Percentiles rank a stretch among this genome's conserved stretches.
Conservation (phyloP, 2,329 filamentous ascomycete genomes). For the Canariomyces notabilis region DNA sequence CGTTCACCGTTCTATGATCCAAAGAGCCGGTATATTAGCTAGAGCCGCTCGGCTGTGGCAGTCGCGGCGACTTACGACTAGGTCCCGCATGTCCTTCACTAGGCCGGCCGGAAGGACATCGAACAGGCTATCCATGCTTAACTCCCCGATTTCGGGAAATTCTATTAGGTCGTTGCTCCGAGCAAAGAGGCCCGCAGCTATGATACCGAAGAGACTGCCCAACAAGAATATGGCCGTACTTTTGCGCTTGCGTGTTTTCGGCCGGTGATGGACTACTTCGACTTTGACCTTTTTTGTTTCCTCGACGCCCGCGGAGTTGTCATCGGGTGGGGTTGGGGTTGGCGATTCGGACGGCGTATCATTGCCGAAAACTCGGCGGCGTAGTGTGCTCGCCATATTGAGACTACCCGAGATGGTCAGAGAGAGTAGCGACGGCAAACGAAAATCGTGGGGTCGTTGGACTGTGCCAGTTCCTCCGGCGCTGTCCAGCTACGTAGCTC, state of each 20-base stretch:
- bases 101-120: slow-evolving; percentile 85
- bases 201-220: slow-evolving; percentile 82
- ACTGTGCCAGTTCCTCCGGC: background rate
- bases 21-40: slow-evolving; percentile 10
- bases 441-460: background rate
- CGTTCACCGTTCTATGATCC: slow-evolving; percentile 68
- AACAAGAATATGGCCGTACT: slow-evolving; percentile 80
- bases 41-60: background rate
- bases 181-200: slow-evolving; percentile 87
- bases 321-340: slow-evolving; percentile 30
- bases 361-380: slow-evolving; percentile 24
- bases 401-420: background rate
- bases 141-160: slow-evolving; percentile 62
- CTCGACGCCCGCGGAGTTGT: slow-evolving; percentile 31
- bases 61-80: slow-evolving; percentile 58
- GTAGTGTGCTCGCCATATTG: slow-evolving; percentile 27
- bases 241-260: slow-evolving; percentile 62
- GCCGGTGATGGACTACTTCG: slow-evolving; percentile 40
- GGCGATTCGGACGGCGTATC: slow-evolving; percentile 27
- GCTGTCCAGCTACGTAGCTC: background rate
- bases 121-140: slow-evolving; percentile 78
- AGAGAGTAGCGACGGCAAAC: too few relatives aligned
- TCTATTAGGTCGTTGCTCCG: slow-evolving; percentile 85
- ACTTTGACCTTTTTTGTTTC: slow-evolving; percentile 33
- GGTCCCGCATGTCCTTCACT: slow-evolving; percentile 76